Base-by-base conservation (phyloP, 2,329 filamentous ascomycete genomes). In the Daldinia eschscholtzii region DNA sequence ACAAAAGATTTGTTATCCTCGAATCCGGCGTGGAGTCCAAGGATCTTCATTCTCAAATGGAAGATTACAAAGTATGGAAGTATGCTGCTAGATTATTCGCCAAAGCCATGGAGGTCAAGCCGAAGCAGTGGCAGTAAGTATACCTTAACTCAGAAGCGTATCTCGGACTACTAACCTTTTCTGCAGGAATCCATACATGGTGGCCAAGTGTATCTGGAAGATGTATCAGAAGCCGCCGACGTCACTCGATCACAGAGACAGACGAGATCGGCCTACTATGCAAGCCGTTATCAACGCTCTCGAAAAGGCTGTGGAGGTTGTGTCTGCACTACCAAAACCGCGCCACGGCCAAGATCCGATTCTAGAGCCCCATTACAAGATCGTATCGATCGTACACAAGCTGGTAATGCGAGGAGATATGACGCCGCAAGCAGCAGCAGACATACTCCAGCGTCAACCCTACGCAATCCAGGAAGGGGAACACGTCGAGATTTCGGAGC, bases 331-430 rank as follows among this genome's bases (percentile, higher is more conserved):
- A 33, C 85, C 86, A 30, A 88, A 88, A 70, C 86, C 86, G 4
- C 82, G 86, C 13, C 83, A 85, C 76, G 89, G 86, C 20, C 82
- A 82, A 66, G 93, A 97, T 68, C 93, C 93, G 0, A 90, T 97
- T 26, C 86, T 98, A 15, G 94, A 97, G 78, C 94, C 94, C 3
- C 94, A 97, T 77, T 97, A 97, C 84, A 97, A 97, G 81, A 90
- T 97, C 20, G 87, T 96, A 39, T 92, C 92, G 1, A 83, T 96
- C 23, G 82, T 94, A 6, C 90, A 97, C 81, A 97, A 98, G 79
- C 85, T 97, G 26, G 92, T 97, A 15, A 83, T 83, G 37, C 81
- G 83, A 13, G 80, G 81, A 13, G 84, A 87, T 33, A 73, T 89
- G 4, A 68, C 80, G 2, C 80, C 81, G n/a, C 80, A 83, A 52